Evolutionary conservation across 768 basidiomycete genomes (phyloP).

Genomic region (Phanerochaete sordida): DNA sequence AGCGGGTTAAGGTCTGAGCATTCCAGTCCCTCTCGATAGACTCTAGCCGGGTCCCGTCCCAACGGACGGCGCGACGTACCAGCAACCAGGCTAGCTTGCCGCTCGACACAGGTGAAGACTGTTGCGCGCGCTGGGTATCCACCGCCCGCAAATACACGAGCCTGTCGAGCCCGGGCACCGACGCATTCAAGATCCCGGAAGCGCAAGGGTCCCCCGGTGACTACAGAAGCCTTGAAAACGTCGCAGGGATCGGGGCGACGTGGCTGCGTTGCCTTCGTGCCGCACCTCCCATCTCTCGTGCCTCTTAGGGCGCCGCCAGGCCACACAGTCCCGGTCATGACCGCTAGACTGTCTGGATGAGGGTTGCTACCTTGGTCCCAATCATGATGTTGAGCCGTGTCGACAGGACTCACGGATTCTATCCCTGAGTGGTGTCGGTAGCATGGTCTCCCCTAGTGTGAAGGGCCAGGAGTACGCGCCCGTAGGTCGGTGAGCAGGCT

Average conservation of each 20-base stretch:
- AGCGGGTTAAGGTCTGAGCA: slow-evolving; percentile 40
- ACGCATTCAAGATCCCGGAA: background rate
- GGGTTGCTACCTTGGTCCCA: too few relatives aligned
- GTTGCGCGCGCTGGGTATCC: background rate
- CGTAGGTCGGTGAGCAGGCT: too few relatives aligned
- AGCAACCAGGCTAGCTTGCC: slow-evolving; percentile 21
- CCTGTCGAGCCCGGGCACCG: background rate
- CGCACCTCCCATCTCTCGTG: background rate
- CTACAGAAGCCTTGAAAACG: slow-evolving; percentile 7
- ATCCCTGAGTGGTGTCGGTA: too few relatives aligned
- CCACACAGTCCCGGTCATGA: too few relatives aligned
- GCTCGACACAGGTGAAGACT: background rate
- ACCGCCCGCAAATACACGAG: too few relatives aligned
- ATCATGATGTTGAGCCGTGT: too few relatives aligned
- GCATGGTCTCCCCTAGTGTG: too few relatives aligned
- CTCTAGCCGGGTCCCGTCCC: slow-evolving; percentile 28
- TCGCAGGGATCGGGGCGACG: slow-evolving; percentile 10
- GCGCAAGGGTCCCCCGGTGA: background rate
- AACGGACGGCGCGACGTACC: slow-evolving; percentile 26
- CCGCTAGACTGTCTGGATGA: too few relatives aligned
- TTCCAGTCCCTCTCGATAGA: slow-evolving; percentile 27
- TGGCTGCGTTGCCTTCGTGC: too few relatives aligned
- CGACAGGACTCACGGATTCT: too few relatives aligned
- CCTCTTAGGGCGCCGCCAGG: background rate
- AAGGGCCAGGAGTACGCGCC: too few relatives aligned